Evolutionary conservation across 75 land plant genomes (phyloP).

Genomic region (Picea glauca): DNA sequence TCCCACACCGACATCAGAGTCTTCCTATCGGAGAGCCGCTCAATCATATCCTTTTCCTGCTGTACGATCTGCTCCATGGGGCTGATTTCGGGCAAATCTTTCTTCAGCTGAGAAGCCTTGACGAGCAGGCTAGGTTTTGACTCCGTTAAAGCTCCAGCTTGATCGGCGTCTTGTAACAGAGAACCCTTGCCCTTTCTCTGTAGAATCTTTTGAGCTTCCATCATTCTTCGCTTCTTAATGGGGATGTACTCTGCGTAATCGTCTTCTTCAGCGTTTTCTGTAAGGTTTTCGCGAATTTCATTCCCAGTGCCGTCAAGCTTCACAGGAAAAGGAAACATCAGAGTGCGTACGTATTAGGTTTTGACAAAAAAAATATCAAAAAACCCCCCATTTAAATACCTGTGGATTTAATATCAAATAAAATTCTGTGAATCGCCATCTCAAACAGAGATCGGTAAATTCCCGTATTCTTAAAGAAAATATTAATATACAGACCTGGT

Average conservation of each 20-base stretch:
- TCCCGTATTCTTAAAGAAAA: too few species aligned
- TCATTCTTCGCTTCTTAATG: slow-evolving; percentile 60
- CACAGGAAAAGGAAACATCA: too few species aligned
- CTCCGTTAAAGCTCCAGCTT: slow-evolving; percentile 25
- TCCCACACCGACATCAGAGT: slow-evolving; percentile 66
- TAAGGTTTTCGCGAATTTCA: too few species aligned
- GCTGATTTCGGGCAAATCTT: slow-evolving; percentile 65
- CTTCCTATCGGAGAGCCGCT: slow-evolving; percentile 69
- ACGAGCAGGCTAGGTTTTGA: slow-evolving; percentile 79
- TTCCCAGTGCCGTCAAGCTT: too few species aligned
- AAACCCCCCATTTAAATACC: too few species aligned
- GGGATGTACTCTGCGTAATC: slow-evolving; percentile 78
- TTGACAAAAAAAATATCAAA: too few species aligned
- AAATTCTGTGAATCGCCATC: too few species aligned
- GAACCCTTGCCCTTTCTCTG: slow-evolving; percentile 54
- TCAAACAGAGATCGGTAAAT: too few species aligned
- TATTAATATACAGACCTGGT: too few species aligned
- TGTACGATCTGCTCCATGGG: slow-evolving; percentile 69
- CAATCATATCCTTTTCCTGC: slow-evolving; percentile 92
- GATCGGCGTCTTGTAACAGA: not conserved
- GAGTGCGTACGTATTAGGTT: too few species aligned
- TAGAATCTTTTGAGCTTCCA: slow-evolving; percentile 79
- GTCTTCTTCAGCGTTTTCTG: slow-evolving; percentile 42
- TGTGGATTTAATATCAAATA: too few species aligned
- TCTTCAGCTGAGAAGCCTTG: slow-evolving; percentile 80